phyloP scores from a whole-genome alignment of 2,329 filamentous ascomycete genomes.

The Aspergillus ruber region DNA sequence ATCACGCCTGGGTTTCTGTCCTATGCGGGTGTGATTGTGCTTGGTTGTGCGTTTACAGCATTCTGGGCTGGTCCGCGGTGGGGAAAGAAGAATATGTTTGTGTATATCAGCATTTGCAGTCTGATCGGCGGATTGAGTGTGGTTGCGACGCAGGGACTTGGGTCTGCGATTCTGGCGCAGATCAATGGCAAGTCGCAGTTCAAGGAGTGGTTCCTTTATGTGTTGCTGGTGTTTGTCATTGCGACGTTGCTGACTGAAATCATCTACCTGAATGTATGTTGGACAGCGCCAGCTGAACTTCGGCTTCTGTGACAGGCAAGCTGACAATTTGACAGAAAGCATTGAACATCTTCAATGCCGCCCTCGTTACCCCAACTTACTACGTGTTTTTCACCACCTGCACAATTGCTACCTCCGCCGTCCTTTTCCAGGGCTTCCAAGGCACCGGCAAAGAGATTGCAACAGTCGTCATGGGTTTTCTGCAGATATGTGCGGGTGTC shows the following conservation, averaged over 20 bases:
- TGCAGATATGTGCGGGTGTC: conserved; percentile 89
- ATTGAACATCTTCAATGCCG: conserved; percentile 91
- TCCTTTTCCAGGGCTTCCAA: conserved; percentile 91
- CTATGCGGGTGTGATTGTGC: conserved; percentile 75
- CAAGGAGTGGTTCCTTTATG: conserved; percentile 95
- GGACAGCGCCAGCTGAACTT: not conserved
- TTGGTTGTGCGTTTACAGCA: conserved; percentile 65
- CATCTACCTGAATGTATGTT: conserved; percentile 84
- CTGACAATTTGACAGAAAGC: conserved; percentile 67
- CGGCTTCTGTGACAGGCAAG: not conserved
- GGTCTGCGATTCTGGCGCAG: conserved; percentile 84
- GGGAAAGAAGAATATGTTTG: conserved; percentile 95
- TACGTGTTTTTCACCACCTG: conserved; percentile 97
- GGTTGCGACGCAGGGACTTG: conserved; percentile 87
- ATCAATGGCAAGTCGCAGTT: conserved; percentile 77
- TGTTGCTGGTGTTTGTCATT: conserved; percentile 84
- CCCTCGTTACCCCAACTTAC: conserved; percentile 94
- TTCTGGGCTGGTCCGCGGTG: conserved; percentile 79
- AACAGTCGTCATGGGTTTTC: conserved; percentile 86
- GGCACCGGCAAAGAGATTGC: conserved; percentile 73
- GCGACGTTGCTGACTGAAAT: conserved; percentile 88
- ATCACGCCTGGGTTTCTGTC: conserved; percentile 78
- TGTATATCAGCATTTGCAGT: conserved; percentile 94
- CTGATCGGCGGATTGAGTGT: conserved; percentile 90
- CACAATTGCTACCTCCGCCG: conserved; percentile 87